Evolutionary conservation across 352 stramenopile genomes (phyloP), one percentile per base, ranked within the genome.

Genomic region (Paralagenidium karlingii): DNA sequence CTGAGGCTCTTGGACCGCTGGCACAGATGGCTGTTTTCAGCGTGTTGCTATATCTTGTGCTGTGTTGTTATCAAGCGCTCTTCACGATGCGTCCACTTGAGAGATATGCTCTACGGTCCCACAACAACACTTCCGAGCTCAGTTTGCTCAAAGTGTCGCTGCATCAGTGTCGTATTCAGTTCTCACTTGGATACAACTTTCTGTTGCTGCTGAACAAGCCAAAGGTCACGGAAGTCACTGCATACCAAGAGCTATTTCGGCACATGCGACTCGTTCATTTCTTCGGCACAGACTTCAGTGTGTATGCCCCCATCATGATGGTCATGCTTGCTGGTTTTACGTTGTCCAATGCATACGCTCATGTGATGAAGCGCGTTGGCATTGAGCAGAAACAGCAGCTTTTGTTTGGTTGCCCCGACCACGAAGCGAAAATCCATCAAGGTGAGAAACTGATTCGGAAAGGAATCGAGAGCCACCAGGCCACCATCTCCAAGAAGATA

Each of bases 321-420:
- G 53, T 80, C 21, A 44, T 60, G 13, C 44, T 86, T 19, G 60
- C 58, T 4, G 55, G 31, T 2, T 70, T 70, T 22, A 79, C 66
- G 2, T 33, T 80, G 4, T 34, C 30, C 10, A 63, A 85, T 27
- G 59, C 56, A 22, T 83, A 82, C 36, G 67, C 65, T 31, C 57
- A 58, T 24, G 44, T 68, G 8, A 63, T 86, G 51, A 59, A 59
- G 27, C 34, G 44, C 10, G 37, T 83, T n/a, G 67, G 67, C 11
- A 51, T 86, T 24, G 67, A 82, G 7, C 68, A 82, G 47, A 81
- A 83, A 48, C 68, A 86, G 39, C 58, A 82, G 40, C 44, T 81
- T 3, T 45, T 76, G 16, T 38, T 49, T 5, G 58, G 51, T 6
- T 27, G 60, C 8, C 20, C 56, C 0, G 56, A 53, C 7, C 65